Conservation (phyloP, 768 basidiomycete species). For the Collybia mongolica region DNA sequence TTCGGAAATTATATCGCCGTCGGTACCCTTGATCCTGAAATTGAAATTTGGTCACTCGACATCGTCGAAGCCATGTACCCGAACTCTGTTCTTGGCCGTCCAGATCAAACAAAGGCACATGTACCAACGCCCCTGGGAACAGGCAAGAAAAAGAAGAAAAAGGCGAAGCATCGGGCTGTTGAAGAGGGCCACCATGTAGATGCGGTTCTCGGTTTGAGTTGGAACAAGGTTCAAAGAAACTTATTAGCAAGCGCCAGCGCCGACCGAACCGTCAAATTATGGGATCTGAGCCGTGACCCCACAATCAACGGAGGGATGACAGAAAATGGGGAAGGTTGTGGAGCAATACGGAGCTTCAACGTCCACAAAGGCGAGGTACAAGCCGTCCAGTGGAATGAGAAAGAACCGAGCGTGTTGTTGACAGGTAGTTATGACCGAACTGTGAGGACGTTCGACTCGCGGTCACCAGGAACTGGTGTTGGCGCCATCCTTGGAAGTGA, state of each 20-base stretch:
- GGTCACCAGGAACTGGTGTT: conserved; percentile 78
- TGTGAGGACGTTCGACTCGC: conserved; percentile 90
- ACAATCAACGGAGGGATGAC: conserved; percentile 29
- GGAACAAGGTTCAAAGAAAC: conserved; percentile 90
- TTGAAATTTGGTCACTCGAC: conserved; percentile 98
- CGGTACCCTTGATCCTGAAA: conserved; percentile 95
- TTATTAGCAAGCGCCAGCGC: conserved; percentile 90
- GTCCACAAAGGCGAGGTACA: conserved; percentile 94
- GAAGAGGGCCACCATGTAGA: conserved; percentile 84
- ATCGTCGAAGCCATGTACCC: conserved; percentile 94
- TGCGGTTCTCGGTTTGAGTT: conserved; percentile 88
- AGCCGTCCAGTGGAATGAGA: conserved; percentile 92
- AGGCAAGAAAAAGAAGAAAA: conserved; percentile 96
- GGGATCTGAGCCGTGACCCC: conserved; percentile 84
- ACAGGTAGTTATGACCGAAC: conserved; percentile 95
- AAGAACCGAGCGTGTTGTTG: conserved; percentile 84
- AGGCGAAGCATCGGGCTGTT: conserved; percentile 62
- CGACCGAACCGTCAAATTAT: conserved; percentile 94
- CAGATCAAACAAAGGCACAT: conserved; percentile 79
- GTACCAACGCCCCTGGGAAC: conserved; percentile 81
- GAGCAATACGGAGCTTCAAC: conserved; percentile 83
- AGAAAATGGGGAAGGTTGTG: conserved; percentile 42
- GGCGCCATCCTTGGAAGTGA: conserved; percentile 88
- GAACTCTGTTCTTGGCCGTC: conserved; percentile 85
- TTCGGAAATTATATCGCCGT: conserved; percentile 94